Conservation (phyloP, 306 rosid species). For the Quercus dentata region DNA sequence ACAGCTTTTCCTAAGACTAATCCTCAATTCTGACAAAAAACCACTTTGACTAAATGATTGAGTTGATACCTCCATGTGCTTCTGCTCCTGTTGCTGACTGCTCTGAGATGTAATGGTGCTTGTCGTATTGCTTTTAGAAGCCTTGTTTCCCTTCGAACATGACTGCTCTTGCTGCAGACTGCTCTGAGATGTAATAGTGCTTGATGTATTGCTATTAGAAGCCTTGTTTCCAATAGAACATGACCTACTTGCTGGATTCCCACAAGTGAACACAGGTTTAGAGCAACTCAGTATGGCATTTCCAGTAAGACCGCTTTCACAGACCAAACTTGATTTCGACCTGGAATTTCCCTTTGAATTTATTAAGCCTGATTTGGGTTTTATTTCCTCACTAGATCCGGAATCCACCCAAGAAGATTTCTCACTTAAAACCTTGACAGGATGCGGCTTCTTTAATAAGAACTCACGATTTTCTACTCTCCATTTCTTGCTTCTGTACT, state of each 20-base stretch:
- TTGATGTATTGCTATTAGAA: slow-evolving; percentile 26
- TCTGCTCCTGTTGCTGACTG: slow-evolving; percentile 30
- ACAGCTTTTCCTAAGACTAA: slow-evolving; percentile 46
- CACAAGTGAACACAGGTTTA: slow-evolving; percentile 20
- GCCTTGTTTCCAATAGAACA: slow-evolving; percentile 13
- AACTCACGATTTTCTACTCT: slow-evolving; percentile 30
- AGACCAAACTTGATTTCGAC: slow-evolving; percentile 29
- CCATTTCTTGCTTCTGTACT: slow-evolving; percentile 55
- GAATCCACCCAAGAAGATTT: slow-evolving; percentile 25
- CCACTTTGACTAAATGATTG: slow-evolving; percentile 31
- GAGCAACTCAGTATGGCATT: slow-evolving; percentile 16
- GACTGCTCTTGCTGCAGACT: slow-evolving; percentile 27
- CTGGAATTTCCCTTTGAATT: slow-evolving; percentile 25
- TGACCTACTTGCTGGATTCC: slow-evolving; percentile 23
- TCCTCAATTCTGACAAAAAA: slow-evolving; percentile 39
- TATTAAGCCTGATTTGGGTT: slow-evolving; percentile 28
- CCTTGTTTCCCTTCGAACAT: slow-evolving; percentile 14
- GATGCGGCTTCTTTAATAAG: slow-evolving; percentile 35
- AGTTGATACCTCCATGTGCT: slow-evolving; percentile 37
- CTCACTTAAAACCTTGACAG: slow-evolving; percentile 31
- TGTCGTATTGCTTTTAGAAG: slow-evolving; percentile 32
- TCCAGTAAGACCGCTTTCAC: slow-evolving; percentile 24
- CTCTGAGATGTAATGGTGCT: slow-evolving; percentile 48
- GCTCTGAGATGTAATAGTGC: slow-evolving; percentile 46
- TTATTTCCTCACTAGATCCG: slow-evolving; percentile 33